phyloP scores from a whole-genome alignment of 371 early-diverging fungal species.

The Rhizopus sp. region DNA sequence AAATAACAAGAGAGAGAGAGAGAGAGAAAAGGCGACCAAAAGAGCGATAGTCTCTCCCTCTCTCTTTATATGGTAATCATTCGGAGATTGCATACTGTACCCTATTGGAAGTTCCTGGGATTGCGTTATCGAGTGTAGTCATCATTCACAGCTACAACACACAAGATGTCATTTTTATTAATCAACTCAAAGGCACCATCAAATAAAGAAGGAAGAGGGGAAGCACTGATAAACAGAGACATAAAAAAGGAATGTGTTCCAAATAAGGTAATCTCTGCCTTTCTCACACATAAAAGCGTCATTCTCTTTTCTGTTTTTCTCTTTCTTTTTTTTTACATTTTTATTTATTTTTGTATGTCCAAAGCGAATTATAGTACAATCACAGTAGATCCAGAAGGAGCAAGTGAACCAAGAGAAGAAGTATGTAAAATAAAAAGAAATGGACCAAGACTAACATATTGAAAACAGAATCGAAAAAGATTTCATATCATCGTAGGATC shows the following conservation, averaged over 20 bases:
- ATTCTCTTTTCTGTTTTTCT: neutral
- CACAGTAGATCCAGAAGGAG: neutral
- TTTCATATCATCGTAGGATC: constrained; percentile 20
- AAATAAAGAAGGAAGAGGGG: no score
- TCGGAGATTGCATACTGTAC: constrained; percentile 16
- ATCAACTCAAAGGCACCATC: no score
- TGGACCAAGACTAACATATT: neutral
- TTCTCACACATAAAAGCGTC: no score
- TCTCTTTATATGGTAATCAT: neutral
- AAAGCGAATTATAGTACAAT: constrained; percentile 1
- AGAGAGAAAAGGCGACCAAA: constrained; percentile 3
- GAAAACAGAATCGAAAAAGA: constrained; percentile 13
- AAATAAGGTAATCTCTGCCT: no score
- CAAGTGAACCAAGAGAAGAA: constrained; percentile 1
- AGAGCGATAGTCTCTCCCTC: neutral
- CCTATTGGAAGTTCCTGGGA: constrained; percentile 28
- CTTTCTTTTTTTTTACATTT: neutral
- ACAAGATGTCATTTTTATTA: no score
- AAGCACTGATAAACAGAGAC: no score
- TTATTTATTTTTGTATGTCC: neutral
- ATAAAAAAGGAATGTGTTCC: no score
- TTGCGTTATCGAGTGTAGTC: constrained; percentile 19
- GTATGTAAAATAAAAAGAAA: constrained; percentile 9
- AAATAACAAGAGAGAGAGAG: neutral
- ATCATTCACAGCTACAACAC: no score